These are phyloP conservation scores for Phytophthora pinifolia DNA, from an alignment of 352 stramenopile genomes.

Conservation along the genomic window DNA sequence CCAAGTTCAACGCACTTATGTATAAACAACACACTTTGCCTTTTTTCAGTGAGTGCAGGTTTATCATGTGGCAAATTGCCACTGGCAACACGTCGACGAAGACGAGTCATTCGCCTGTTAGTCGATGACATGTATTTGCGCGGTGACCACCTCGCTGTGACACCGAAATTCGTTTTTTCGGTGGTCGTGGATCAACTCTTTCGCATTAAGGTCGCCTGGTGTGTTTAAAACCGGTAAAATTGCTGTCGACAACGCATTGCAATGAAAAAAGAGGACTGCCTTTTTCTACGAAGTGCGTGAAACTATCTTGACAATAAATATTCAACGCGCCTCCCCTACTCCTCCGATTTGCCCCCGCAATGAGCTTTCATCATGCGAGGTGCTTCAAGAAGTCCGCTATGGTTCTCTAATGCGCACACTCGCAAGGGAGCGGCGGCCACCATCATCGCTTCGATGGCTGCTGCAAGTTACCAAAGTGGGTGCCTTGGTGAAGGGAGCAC, in stretches of 20 bases:
- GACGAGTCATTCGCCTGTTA: too few relatives aligned
- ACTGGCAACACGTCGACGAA: too few relatives aligned
- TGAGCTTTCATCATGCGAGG: conserved; percentile 10
- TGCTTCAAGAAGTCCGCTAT: conserved; percentile 18
- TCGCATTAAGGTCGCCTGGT: too few relatives aligned
- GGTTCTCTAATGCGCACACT: conserved; percentile 20
- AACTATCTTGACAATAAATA: conserved; percentile 48
- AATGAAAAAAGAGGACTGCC: conserved; percentile 30
- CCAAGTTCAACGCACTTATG: not conserved
- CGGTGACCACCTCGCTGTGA: conserved; percentile 5
- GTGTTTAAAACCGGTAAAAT: not conserved
- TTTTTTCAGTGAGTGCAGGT: not conserved
- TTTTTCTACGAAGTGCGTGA: conserved; percentile 47
- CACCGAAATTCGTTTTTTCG: conserved; percentile 14
- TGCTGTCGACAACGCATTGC: conserved; percentile 13
- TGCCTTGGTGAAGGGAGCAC: conserved; percentile 46
- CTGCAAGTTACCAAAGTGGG: conserved; percentile 12
- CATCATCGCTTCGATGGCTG: conserved; percentile 29
- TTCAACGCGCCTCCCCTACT: conserved; percentile 32
- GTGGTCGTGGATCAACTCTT: conserved; percentile 6
- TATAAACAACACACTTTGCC: conserved; percentile 3
- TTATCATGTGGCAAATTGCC: too few relatives aligned
- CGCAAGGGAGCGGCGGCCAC: conserved; percentile 14
- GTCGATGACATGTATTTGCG: conserved; percentile 7
- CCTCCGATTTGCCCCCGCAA: conserved; percentile 16